Evolutionary conservation across 2,329 filamentous ascomycete species (phyloP).

Genomic region (Penicillium polonicum): DNA sequence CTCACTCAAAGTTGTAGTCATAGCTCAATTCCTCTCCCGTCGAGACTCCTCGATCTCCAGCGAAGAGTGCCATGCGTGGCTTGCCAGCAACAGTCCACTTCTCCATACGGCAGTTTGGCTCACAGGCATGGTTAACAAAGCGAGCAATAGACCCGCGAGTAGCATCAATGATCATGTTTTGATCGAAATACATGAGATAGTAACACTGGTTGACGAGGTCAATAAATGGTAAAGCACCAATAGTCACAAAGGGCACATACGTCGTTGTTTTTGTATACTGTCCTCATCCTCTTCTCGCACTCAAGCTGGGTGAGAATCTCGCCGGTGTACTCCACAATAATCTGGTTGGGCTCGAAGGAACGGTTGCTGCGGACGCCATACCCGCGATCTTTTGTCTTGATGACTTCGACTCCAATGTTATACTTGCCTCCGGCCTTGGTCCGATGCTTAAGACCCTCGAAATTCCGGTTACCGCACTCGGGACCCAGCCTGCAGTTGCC

Average conservation of each 20-base stretch:
- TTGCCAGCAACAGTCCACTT: slow-evolving; percentile 95
- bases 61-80: slow-evolving; percentile 94
- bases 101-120: slow-evolving; percentile 95
- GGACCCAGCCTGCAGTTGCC: slow-evolving; percentile 79
- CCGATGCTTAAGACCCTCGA: slow-evolving; percentile 73
- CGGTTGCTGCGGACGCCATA: slow-evolving; percentile 90
- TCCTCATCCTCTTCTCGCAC: slow-evolving; percentile 89
- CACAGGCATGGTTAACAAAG: slow-evolving; percentile 97
- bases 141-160: slow-evolving; percentile 93
- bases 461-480: slow-evolving; percentile 85
- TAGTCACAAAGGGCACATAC: slow-evolving; percentile 50
- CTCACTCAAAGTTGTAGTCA: slow-evolving; percentile 74
- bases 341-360: slow-evolving; percentile 82
- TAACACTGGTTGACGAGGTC: slow-evolving; percentile 65
- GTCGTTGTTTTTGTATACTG: slow-evolving; percentile 89
- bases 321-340: slow-evolving; percentile 97
- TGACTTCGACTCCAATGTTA: slow-evolving; percentile 89
- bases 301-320: slow-evolving; percentile 96
- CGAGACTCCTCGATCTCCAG: slow-evolving; percentile 83
- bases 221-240: slow-evolving; percentile 5
- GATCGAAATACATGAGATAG: slow-evolving; percentile 97
- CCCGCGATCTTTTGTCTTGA: slow-evolving; percentile 84
- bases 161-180: slow-evolving; percentile 97
- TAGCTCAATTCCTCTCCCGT: slow-evolving; percentile 96
- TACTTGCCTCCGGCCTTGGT: slow-evolving; percentile 78